These are phyloP conservation scores for Proliferodiscus dingleyae DNA, from an alignment of 2,329 filamentous ascomycete species.

Conservation along the genomic window DNA sequence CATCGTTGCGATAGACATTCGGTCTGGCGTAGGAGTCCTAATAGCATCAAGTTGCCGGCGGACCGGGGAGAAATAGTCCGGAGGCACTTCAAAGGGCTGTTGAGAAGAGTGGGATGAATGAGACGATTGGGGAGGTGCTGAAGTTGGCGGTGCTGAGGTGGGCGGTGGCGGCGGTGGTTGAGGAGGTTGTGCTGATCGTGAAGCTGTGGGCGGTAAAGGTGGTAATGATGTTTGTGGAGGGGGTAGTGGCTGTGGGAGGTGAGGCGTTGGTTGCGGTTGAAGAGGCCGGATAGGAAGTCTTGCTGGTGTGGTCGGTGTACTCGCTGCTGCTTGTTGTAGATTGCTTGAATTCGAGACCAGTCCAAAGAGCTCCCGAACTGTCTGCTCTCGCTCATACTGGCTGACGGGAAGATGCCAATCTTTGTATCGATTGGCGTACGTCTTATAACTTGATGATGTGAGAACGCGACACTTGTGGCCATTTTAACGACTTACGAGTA, in stretches of 20 bases:
- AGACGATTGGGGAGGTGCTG: background rate
- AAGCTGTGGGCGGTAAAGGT: background rate
- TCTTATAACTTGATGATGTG: slow-evolving; percentile 21
- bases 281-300: slow-evolving; percentile 12
- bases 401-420: slow-evolving; percentile 24
- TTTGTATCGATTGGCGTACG: slow-evolving; percentile 24
- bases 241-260: background rate
- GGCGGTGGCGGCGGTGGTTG: background rate
- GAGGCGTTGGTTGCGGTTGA: slow-evolving; percentile 9
- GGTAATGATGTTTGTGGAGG: slow-evolving; percentile 6
- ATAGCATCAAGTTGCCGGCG: background rate
- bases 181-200: background rate
- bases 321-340: slow-evolving; percentile 1
- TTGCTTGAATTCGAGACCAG: slow-evolving; percentile 14
- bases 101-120: background rate
- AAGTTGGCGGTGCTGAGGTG: background rate
- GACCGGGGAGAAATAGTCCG: background rate
- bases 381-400: slow-evolving; percentile 18
- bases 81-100: background rate
- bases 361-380: slow-evolving; percentile 19
- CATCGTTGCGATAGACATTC: slow-evolving; percentile 15
- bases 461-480: slow-evolving; percentile 1
- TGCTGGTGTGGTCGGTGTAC: slow-evolving; percentile 1
- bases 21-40: slow-evolving; percentile 6
- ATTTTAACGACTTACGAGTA: slow-evolving; percentile 19